These are phyloP conservation scores for Kwoniella mangroviensis DNA, from an alignment of 768 basidiomycete species.

Conservation along the genomic window DNA sequence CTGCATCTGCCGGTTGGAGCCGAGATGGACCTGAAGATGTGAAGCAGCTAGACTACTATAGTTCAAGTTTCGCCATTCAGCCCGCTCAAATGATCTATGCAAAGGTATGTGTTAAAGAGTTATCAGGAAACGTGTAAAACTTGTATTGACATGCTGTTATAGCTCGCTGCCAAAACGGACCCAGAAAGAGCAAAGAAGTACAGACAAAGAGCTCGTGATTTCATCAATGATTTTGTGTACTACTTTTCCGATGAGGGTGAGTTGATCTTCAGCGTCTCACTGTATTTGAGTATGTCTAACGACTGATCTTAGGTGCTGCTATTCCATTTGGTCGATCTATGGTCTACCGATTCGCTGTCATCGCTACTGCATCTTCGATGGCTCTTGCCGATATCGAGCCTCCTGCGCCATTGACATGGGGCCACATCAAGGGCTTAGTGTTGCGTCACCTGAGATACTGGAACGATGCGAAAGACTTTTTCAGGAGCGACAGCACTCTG, in stretches of 20 bases:
- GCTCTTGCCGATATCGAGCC: conserved; percentile 73
- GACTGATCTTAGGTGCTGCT: conserved; percentile 64
- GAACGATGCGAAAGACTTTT: conserved; percentile 64
- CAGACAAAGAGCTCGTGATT: conserved; percentile 67
- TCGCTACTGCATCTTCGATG: conserved; percentile 75
- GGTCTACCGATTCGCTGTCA: conserved; percentile 79
- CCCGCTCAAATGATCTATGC: conserved; percentile 74
- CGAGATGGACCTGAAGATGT: conserved; percentile 77
- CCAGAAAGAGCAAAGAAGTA: conserved; percentile 70
- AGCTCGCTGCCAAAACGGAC: conserved; percentile 67
- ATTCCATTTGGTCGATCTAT: conserved; percentile 77
- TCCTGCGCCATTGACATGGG: conserved; percentile 71
- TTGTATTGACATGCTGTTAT: background rate
- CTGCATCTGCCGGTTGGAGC: conserved; percentile 66
- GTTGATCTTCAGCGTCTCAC: conserved; percentile 15
- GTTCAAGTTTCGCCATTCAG: conserved; percentile 78
- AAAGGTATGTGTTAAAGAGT: conserved; percentile 55
- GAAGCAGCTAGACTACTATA: conserved; percentile 78
- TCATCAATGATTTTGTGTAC: conserved; percentile 72
- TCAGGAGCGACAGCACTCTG: conserved; percentile 68
- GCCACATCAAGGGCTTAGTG: conserved; percentile 73
- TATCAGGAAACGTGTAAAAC: too few species aligned
- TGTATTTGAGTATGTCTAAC: background rate
- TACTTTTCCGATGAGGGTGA: conserved; percentile 75
- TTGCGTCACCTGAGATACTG: conserved; percentile 75